phyloP scores from a whole-genome alignment of 192 early-diverging fungal species.

The Neocallimastix lanati region DNA sequence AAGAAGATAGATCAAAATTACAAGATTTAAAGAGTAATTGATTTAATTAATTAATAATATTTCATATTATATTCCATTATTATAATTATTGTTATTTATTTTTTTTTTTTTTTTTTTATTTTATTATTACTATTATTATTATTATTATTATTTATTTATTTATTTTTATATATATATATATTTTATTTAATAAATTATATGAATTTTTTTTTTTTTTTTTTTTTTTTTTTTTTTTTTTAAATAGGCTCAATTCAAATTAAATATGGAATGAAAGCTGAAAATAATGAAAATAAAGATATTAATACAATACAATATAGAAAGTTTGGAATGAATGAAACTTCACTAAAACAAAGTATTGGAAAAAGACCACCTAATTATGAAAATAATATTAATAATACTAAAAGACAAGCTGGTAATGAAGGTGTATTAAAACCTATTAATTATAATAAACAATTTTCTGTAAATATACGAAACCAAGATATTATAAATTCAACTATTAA shows the following conservation, averaged over 20 bases:
- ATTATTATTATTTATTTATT: too few species aligned
- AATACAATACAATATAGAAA: neutral
- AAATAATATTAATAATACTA: neutral
- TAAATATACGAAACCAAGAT: too few species aligned
- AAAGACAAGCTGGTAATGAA: neutral
- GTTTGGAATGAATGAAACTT: neutral
- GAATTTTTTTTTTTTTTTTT: too few species aligned
- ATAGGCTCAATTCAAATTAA: neutral
- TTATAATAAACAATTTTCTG: neutral
- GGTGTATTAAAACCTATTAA: neutral
- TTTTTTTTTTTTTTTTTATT: too few species aligned
- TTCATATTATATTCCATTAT: too few species aligned
- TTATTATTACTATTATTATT: too few species aligned
- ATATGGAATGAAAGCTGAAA: neutral
- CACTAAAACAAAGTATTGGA: neutral
- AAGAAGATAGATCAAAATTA: slow-evolving; percentile 7
- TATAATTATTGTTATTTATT: too few species aligned
- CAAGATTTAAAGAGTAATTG: neutral
- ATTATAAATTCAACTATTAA: too few species aligned
- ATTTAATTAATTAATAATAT: too few species aligned
- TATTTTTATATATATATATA: too few species aligned
- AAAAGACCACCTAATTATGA: neutral
- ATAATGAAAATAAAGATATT: neutral
- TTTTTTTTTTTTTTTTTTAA: too few species aligned
- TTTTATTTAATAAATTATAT: too few species aligned